phyloP scores from a whole-genome alignment of 2,329 filamentous ascomycete genomes.

The Alternaria metachromatica region DNA sequence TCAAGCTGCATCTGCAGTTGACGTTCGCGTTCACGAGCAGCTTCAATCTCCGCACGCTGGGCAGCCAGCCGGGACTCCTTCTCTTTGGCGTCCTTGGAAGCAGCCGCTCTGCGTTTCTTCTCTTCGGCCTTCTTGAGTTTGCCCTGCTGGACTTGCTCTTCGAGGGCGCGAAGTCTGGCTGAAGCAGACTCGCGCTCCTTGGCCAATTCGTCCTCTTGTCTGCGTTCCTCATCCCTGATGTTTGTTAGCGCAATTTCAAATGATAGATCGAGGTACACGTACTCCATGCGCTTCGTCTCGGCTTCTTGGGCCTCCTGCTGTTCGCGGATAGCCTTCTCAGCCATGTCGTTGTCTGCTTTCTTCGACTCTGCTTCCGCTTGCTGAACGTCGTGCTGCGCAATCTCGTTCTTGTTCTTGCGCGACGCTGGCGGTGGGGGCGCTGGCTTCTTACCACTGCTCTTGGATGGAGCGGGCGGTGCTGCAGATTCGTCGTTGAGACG shows the following conservation, averaged over 20 bases:
- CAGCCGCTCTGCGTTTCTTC: constrained; percentile 89
- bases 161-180: constrained; percentile 83
- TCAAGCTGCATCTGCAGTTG: constrained; percentile 89
- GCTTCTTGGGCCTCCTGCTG: constrained; percentile 79
- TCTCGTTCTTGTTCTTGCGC: constrained; percentile 69
- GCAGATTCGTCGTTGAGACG: constrained; percentile 79
- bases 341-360: constrained; percentile 63
- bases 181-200: constrained; percentile 81
- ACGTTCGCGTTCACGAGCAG: constrained; percentile 85
- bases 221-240: constrained; percentile 71
- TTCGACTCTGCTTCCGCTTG: constrained; percentile 62
- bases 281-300: constrained; percentile 81
- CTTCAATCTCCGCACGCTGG: constrained; percentile 89
- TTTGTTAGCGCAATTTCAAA: constrained; percentile 27
- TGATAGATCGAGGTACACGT: constrained; percentile 55
- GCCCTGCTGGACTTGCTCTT: constrained; percentile 91
- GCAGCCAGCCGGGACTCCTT: constrained; percentile 84
- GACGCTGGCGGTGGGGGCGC: constrained; percentile 75
- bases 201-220: constrained; percentile 80
- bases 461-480: constrained; percentile 62
- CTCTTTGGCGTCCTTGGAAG: constrained; percentile 83
- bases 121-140: constrained; percentile 97
- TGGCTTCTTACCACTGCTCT: constrained; percentile 56
- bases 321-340: constrained; percentile 64
- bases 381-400: constrained; percentile 62